Evolutionary conservation across 371 early-diverging fungal species (phyloP), one percentile per base, ranked within the genome.

Genomic region (Basidiobolus meristosporus): DNA sequence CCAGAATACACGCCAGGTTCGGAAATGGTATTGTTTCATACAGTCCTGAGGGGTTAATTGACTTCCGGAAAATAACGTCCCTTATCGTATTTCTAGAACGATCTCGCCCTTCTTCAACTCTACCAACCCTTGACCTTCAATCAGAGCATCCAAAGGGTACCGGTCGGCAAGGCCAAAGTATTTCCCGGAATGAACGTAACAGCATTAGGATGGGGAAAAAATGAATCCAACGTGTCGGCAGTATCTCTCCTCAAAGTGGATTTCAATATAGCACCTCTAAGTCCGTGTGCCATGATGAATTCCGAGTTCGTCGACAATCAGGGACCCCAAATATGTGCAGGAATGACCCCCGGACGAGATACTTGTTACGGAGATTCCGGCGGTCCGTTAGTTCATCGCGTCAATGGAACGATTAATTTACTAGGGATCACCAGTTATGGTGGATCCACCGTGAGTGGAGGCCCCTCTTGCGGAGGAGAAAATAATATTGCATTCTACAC

Each of bases 341-440:
- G 36, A 19, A 36, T 19, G 11, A 36, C 36, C 11, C 36, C 36
- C 17, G 36, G 36, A 19, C 16, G 21, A 36, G 36, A 36, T 10
- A 36, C 36, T 16, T 36, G 36, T 19, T 36, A 36, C 17, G 36
- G 36, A 11, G 36, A 36, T 36, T 36, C 36, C 4, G 36, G 36
- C 10, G 36, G 36, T 3, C 36, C 36, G 11, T 10, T 36, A 2
- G 19, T 36, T 10, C 19, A 26, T 9, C 3, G 26, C 5, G 9
- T 26, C 26, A 21, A 16, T 36, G 36, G 36, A 4, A 36, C 11
- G 3, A 11, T 19, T 19, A 19, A 4, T 3, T 10, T 36, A 4
- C 16, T 36, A 16, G 36, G 19, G 11, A 11, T 36, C 10, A 36
- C 36, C 19, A 36, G 36, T 19, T 36, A 19, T 21, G 36, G 36